Evolutionary conservation across 805 yeast genomes (phyloP), one percentile per base, ranked within the genome.

Genomic region (Isabelozyma heimii): DNA sequence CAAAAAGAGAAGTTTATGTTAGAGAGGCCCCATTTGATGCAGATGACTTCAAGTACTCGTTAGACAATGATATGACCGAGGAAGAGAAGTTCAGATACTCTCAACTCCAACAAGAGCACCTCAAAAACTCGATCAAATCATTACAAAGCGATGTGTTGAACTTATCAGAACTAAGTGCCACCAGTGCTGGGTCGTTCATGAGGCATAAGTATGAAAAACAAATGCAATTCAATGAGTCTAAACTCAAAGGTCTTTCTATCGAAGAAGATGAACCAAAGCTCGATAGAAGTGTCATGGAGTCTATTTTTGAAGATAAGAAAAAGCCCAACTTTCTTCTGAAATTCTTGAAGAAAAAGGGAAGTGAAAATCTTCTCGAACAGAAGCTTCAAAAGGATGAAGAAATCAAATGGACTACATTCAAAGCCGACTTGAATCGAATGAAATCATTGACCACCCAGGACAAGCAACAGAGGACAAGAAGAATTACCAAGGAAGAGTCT

Each of bases 101-200:
- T 7, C 70, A 66, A 42, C 49, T 58, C 42, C 70, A 66, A 42
- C 72, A 65, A 42, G 72, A 70, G 49, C 75, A 69, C 37, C 59
- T 72, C 50, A 71, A 68, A 43, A 69, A 63, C 48, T 72, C 76
- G 3, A 59, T 72, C 47, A 69, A 73, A 49, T 72, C 77, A 2
- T 60, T 73, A 43, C 70, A 74, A 56, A 72, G 77, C 56, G 79
- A 74, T 51, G 78, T 74, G 5, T 66, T 73, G 47, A 74, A 73
- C 47, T 59, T 73, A 47, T 84, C 91, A 35, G 94, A 88, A 62
- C 78, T 87, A 52, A 87, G 94, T 69, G 96, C 96, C 4, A 87
- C 96, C 0, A 85, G 94, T 53, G 96, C 96, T 1, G 96, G 95
- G 0, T 87, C 95, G 28, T 83, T 83, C 50, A 83, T 84, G 42